phyloP scores from a whole-genome alignment of 192 early-diverging fungal genomes.

The Backusella circina region DNA sequence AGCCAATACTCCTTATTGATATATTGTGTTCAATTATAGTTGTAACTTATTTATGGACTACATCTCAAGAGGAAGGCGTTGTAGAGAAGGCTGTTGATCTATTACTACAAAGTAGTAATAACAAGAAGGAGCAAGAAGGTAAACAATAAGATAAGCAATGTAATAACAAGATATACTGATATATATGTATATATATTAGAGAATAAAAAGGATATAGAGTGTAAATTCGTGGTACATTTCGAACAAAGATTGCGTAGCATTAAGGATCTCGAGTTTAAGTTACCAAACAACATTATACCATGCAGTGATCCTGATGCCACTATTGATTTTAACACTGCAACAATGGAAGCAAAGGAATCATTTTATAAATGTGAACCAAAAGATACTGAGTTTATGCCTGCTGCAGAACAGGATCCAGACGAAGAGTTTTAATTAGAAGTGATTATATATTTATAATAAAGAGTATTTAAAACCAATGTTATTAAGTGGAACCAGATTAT shows the following conservation, averaged over 20 bases:
- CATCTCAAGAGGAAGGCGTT: constrained; percentile 16
- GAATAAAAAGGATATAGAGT: neutral
- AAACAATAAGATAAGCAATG: constrained; percentile 20
- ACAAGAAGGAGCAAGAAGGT: constrained; percentile 5
- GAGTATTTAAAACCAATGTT: too few relatives aligned
- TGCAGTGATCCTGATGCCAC: constrained; percentile 38
- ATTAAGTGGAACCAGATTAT: too few relatives aligned
- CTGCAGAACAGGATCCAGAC: constrained; percentile 22
- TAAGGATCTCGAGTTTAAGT: constrained; percentile 13
- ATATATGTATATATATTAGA: neutral
- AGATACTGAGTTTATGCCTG: constrained; percentile 45
- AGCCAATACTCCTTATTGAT: neutral
- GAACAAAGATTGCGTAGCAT: constrained; percentile 34
- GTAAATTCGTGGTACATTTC: constrained; percentile 43
- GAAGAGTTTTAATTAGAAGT: constrained; percentile 8
- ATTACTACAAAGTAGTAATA: constrained; percentile 9
- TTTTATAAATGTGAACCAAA: constrained; percentile 38
- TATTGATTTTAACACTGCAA: constrained; percentile 45
- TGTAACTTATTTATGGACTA: constrained; percentile 35
- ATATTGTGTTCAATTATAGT: constrained; percentile 28
- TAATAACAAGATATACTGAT: too few relatives aligned
- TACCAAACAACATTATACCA: constrained; percentile 46
- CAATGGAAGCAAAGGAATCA: constrained; percentile 37
- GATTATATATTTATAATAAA: too few relatives aligned
- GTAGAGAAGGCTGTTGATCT: constrained; percentile 6